Conservation (phyloP, 2,329 filamentous ascomycete species). For the Venturia effusa region DNA sequence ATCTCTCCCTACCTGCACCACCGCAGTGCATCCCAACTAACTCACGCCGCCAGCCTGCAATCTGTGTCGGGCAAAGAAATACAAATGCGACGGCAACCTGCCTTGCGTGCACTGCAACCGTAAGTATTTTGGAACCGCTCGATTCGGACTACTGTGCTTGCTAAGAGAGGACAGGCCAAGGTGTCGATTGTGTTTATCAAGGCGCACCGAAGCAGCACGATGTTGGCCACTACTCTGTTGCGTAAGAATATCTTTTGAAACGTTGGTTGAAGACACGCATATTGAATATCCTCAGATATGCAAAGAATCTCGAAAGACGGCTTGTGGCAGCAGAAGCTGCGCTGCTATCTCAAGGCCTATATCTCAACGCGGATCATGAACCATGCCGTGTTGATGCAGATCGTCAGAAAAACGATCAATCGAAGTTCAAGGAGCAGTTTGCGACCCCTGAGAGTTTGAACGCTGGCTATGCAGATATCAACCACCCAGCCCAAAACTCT, state of each 20-base stretch:
- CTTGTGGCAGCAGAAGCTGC: conserved; percentile 6
- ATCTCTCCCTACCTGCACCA: background rate
- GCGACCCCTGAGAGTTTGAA: background rate
- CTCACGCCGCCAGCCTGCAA: conserved; percentile 38
- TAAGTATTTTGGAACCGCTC: too few species aligned
- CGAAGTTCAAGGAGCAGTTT: background rate
- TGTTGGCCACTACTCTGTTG: background rate
- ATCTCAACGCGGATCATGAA: background rate
- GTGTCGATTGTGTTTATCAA: conserved; percentile 14
- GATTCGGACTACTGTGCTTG: too few species aligned
- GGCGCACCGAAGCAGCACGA: conserved; percentile 4
- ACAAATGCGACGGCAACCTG: conserved; percentile 37
- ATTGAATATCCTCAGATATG: background rate
- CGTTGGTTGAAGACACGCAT: background rate
- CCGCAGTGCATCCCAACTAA: conserved; percentile 11
- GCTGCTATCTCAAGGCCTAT: background rate
- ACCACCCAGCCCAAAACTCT: background rate
- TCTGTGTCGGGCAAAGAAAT: conserved; percentile 36
- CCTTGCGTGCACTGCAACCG: conserved; percentile 35
- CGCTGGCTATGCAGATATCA: background rate
- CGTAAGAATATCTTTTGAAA: conserved; percentile 6
- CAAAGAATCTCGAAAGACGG: conserved; percentile 1
- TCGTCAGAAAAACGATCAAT: background rate
- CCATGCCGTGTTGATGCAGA: background rate
- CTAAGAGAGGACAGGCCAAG: conserved; percentile 3